These are phyloP conservation scores for Camelina hispida DNA, from an alignment of 345 rosid genomes.

Conservation along the genomic window DNA sequence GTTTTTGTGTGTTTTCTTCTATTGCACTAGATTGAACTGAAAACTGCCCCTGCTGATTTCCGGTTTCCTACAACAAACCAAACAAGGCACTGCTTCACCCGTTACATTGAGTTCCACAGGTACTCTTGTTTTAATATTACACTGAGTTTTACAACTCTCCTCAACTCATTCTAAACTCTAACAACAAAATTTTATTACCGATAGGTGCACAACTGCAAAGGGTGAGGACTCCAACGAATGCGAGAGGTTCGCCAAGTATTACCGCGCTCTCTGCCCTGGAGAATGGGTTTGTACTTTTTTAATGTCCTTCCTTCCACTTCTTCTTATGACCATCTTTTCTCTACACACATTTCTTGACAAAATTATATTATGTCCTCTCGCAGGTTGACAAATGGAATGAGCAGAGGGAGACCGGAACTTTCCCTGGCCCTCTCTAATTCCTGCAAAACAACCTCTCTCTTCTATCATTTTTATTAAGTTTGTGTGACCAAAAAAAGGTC, in stretches of 20 bases:
- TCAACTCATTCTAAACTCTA: slow-evolving; percentile 5
- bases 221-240: slow-evolving; percentile 79
- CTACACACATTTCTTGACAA: slow-evolving; percentile 8
- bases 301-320: background rate
- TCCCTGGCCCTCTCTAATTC: slow-evolving; percentile 80
- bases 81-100: slow-evolving; percentile 96
- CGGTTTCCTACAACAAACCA: slow-evolving; percentile 99
- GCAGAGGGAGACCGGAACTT: slow-evolving; percentile 82
- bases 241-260: slow-evolving; percentile 75
- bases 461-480: slow-evolving; percentile 13
- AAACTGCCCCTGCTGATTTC: slow-evolving; percentile 96
- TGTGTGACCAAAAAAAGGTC: slow-evolving; percentile 24
- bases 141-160: background rate
- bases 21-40: slow-evolving; percentile 58
- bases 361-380: background rate
- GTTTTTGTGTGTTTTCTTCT: background rate
- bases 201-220: slow-evolving; percentile 77
- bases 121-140: slow-evolving; percentile 17
- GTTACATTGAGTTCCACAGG: slow-evolving; percentile 95
- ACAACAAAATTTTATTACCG: background rate
- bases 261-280: slow-evolving; percentile 92
- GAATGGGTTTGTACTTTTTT: slow-evolving; percentile 76
- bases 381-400: slow-evolving; percentile 88
- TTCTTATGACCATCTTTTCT: background rate
- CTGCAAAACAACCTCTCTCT: background rate